Conservation (phyloP, 108 stramenopile genomes). For the Conticribra guillardii region DNA sequence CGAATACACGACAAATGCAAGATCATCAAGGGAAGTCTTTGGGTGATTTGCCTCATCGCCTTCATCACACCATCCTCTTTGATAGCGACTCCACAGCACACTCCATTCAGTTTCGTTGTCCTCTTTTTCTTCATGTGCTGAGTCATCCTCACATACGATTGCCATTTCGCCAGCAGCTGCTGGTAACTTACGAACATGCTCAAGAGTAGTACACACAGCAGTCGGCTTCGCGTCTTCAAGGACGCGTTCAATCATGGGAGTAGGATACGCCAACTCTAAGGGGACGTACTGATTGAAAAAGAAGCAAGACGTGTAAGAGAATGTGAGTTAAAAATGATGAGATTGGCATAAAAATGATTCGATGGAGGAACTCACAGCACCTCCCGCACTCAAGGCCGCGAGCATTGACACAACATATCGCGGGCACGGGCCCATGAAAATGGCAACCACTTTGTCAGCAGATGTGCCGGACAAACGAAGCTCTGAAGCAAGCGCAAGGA, state of each 20-base stretch:
- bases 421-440: conserved; percentile 66
- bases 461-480: conserved; percentile 5
- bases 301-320: background rate
- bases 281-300: conserved; percentile 58
- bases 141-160: conserved; percentile 26
- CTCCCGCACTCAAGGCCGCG: conserved; percentile 69
- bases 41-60: conserved; percentile 12
- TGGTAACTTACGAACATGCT: conserved; percentile 35
- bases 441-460: conserved; percentile 52
- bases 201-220: conserved; percentile 37
- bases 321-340: background rate
- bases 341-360: background rate
- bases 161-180: conserved; percentile 35
- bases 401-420: conserved; percentile 70
- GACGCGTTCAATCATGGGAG: conserved; percentile 61
- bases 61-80: conserved; percentile 19
- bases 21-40: conserved; percentile 49
- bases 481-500: conserved; percentile 13
- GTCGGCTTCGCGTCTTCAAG: conserved; percentile 52
- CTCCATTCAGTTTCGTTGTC: conserved; percentile 9
- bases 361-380: conserved; percentile 28
- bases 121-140: conserved; percentile 36
- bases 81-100: conserved; percentile 23
- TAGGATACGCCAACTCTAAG: conserved; percentile 78
- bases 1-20: conserved; percentile 76